A percentile compares a stretch with the other conserved stretches of the same genome.
Conservation (phyloP, 2,329 filamentous ascomycete genomes). For the Fusarium drepaniforme region DNA sequence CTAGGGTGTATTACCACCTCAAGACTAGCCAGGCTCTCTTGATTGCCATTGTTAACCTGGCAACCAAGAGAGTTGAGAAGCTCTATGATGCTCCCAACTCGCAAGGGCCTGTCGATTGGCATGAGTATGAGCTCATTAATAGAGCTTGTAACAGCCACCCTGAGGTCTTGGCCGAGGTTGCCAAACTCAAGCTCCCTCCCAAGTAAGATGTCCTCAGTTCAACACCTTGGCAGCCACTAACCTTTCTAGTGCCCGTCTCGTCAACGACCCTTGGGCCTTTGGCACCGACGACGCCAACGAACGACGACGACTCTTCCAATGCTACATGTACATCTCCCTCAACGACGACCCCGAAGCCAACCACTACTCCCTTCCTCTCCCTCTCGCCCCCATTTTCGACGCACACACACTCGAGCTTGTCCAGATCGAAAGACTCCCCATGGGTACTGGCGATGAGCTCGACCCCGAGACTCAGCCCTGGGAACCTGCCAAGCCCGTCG, state of each 20-base stretch:
- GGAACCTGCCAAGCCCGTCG: constrained; percentile 15
- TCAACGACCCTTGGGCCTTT: constrained; percentile 20
- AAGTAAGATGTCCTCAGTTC: background rate
- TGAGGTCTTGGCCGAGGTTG: constrained; percentile 25
- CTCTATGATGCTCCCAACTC: constrained; percentile 11
- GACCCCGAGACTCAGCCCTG: constrained; percentile 24
- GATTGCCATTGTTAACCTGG: constrained; percentile 17
- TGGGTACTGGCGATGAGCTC: constrained; percentile 6
- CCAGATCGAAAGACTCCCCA: constrained; percentile 3
- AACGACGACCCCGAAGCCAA: constrained; percentile 26
- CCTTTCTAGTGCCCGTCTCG: constrained; percentile 6
- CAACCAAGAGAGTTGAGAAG: constrained; percentile 5
- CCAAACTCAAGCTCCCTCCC: constrained; percentile 29
- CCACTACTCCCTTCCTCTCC: constrained; percentile 29
- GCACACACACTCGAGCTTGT: constrained; percentile 26
- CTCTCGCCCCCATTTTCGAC: constrained; percentile 31
- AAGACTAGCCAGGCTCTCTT: constrained; percentile 13
- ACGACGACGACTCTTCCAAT: constrained; percentile 28
- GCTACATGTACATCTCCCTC: constrained; percentile 32
- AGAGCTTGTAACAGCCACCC: constrained; percentile 19
- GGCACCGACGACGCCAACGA: constrained; percentile 17
- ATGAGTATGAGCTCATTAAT: constrained; percentile 17
- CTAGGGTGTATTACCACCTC: constrained; percentile 20
- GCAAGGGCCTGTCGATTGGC: constrained; percentile 23
- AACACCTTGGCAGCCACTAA: background rate